Conservation (phyloP, 2,329 filamentous ascomycete genomes). For the Colletotrichum eremochloae region DNA sequence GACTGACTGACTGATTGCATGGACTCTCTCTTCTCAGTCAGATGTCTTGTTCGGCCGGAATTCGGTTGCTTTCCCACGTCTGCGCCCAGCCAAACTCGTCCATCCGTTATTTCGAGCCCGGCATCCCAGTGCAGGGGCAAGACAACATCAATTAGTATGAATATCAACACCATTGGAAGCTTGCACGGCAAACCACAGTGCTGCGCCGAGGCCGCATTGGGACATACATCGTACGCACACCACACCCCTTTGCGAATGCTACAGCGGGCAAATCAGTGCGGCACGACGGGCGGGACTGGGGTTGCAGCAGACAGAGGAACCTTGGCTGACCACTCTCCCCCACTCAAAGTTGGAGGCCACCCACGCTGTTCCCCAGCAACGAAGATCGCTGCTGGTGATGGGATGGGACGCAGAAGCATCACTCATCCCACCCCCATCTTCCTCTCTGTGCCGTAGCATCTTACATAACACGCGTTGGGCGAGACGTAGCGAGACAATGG, state of each 20-base stretch:
- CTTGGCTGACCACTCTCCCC: conserved; percentile 22
- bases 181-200: not conserved
- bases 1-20: conserved; percentile 2
- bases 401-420: too few species aligned
- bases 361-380: conserved; percentile 42
- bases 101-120: not conserved
- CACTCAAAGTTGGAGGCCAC: conserved; percentile 25
- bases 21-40: not conserved
- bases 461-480: not conserved
- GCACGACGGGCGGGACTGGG: not conserved
- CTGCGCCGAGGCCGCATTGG: not conserved
- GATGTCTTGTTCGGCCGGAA: conserved; percentile 7
- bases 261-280: conserved; percentile 7
- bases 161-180: not conserved
- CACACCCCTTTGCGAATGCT: not conserved
- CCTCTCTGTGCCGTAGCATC: not conserved
- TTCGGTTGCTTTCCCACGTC: conserved; percentile 20
- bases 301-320: conserved; percentile 4
- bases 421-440: too few species aligned
- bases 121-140: not conserved
- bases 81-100: not conserved
- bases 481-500: not conserved
- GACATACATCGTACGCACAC: not conserved
- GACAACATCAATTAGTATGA: not conserved
- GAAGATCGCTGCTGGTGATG: conserved; percentile 36